A percentile compares a stretch with the other conserved stretches of the same genome.
Evolutionary conservation across 345 rosid genomes (phyloP).

Genomic region (Conringia planisiliqua): DNA sequence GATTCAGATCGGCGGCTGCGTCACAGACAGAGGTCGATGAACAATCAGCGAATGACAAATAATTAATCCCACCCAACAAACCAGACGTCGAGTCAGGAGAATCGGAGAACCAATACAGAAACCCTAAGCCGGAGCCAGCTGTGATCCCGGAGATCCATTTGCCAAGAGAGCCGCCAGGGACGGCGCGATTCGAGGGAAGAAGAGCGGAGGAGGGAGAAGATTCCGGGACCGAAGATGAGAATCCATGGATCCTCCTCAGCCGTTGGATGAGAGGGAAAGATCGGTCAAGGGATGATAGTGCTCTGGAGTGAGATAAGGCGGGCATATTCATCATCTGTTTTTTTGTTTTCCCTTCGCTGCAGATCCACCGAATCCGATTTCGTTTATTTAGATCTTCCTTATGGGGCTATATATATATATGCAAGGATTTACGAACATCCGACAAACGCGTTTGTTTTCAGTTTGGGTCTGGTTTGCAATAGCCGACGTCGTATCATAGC

Average conservation of each 20-base stretch:
- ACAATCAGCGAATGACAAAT: slow-evolving; percentile 48
- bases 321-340: slow-evolving; percentile 31
- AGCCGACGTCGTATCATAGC: not conserved
- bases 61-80: slow-evolving; percentile 29
- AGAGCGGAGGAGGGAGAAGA: slow-evolving; percentile 34
- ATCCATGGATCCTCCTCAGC: slow-evolving; percentile 40
- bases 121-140: slow-evolving; percentile 59
- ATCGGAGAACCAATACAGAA: slow-evolving; percentile 44
- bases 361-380: slow-evolving; percentile 14
- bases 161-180: slow-evolving; percentile 21
- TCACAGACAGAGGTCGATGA: slow-evolving; percentile 34
- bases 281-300: slow-evolving; percentile 40
- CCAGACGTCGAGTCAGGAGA: slow-evolving; percentile 33
- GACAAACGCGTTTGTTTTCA: slow-evolving; percentile 12
- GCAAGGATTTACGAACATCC: not conserved
- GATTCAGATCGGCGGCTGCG: slow-evolving; percentile 32
- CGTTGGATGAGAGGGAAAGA: slow-evolving; percentile 41
- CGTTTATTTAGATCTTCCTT: not conserved
- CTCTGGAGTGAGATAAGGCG: slow-evolving; percentile 34
- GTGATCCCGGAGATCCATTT: slow-evolving; percentile 56
- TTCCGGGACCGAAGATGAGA: slow-evolving; percentile 37
- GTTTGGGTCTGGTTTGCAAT: not conserved
- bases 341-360: not conserved
- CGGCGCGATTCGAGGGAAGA: slow-evolving; percentile 9
- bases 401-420: not conserved